Conservation (phyloP, 2,329 filamentous ascomycete genomes). For the Penicillium sp. region DNA sequence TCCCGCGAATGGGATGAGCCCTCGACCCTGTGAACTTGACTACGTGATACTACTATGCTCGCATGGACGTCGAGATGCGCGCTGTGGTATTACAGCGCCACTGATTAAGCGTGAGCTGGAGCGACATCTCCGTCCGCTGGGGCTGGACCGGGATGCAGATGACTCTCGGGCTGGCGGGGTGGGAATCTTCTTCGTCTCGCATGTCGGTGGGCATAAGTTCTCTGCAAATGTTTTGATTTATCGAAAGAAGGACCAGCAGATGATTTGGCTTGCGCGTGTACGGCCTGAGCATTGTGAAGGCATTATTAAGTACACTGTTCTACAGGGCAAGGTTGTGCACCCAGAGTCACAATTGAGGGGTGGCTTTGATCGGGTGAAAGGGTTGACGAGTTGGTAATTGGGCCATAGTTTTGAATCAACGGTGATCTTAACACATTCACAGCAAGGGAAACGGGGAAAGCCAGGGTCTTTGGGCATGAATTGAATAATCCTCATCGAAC, state of each 20-base stretch:
- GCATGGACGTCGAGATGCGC: slow-evolving; percentile 81
- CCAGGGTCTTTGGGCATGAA: neutral
- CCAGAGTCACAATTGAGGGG: slow-evolving; percentile 77
- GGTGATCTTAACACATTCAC: neutral
- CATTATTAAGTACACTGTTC: slow-evolving; percentile 76
- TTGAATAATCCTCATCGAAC: neutral
- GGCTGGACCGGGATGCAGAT: slow-evolving; percentile 74
- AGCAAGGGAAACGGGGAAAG: too few species aligned
- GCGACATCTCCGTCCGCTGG: slow-evolving; percentile 74
- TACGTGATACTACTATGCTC: slow-evolving; percentile 86
- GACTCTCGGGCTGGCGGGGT: slow-evolving; percentile 82
- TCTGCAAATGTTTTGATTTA: slow-evolving; percentile 89
- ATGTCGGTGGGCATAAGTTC: slow-evolving; percentile 93
- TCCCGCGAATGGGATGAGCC: slow-evolving; percentile 35
- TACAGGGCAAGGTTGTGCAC: slow-evolving; percentile 88
- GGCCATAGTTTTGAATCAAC: neutral
- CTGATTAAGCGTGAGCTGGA: slow-evolving; percentile 78
- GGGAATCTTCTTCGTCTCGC: slow-evolving; percentile 86
- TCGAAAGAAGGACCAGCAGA: slow-evolving; percentile 50
- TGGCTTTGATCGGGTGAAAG: slow-evolving; percentile 74
- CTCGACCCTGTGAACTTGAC: slow-evolving; percentile 70
- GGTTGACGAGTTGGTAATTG: slow-evolving; percentile 62
- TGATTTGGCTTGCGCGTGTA: slow-evolving; percentile 86
- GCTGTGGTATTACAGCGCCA: slow-evolving; percentile 86
- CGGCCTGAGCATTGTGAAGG: slow-evolving; percentile 84